Percentiles rank a stretch among this genome's conserved stretches.
Conservation (phyloP, 257 asterid genomes). For the Agastache rugosa region DNA sequence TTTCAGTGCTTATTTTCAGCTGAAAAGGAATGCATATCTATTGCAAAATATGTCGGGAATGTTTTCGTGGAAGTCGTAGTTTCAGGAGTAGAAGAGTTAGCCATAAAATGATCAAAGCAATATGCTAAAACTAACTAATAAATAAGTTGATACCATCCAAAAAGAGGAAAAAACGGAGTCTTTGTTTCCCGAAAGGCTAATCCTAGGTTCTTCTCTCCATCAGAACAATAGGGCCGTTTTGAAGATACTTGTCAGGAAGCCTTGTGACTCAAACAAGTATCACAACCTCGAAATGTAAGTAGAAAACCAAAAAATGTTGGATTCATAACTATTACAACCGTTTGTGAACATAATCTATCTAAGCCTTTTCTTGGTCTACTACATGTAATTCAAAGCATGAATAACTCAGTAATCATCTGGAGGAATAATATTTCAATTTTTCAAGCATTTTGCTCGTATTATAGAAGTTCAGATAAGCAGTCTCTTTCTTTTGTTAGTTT, state of each 20-base stretch:
- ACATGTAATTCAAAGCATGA: background rate
- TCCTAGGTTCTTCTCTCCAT: too few relatives aligned
- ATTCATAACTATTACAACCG: background rate
- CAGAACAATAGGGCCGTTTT: too few relatives aligned
- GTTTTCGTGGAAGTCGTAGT: background rate
- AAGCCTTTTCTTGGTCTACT: background rate
- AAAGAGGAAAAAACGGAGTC: too few relatives aligned
- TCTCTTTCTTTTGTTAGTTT: background rate
- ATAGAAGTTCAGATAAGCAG: background rate
- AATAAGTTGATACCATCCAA: background rate
- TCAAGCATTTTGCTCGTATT: background rate
- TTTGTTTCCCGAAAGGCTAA: too few relatives aligned
- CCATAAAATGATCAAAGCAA: background rate
- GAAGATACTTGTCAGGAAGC: background rate
- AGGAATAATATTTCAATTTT: background rate
- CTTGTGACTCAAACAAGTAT: background rate
- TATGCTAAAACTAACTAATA: background rate
- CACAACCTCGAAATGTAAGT: background rate
- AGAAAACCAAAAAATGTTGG: background rate
- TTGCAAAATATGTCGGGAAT: background rate
- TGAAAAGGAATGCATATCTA: background rate
- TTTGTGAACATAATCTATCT: background rate
- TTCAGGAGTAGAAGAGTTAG: constrained; percentile 4
- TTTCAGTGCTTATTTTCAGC: background rate
- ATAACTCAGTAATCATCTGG: background rate